Conservation (phyloP, 2,329 filamentous ascomycete species). For the Cercospora citrullina region DNA sequence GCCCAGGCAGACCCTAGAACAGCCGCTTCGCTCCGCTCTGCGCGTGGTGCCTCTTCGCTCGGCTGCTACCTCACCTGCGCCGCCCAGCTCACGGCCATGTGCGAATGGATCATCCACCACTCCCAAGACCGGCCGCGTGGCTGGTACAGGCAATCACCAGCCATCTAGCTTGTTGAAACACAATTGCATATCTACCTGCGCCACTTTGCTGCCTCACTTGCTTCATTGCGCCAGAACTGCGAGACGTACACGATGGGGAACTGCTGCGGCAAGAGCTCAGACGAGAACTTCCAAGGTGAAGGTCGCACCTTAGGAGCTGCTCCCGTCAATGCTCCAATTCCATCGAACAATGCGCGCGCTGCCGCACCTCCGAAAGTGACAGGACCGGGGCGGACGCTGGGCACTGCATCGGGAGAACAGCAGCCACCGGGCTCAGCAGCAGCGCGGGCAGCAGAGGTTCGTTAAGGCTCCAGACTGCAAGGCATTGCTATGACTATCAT, state of each 20-base stretch:
- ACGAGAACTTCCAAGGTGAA: constrained; percentile 68
- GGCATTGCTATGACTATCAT: too few species aligned
- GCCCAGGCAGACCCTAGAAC: background rate
- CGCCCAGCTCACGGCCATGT: background rate
- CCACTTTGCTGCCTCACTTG: background rate
- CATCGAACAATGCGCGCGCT: constrained; percentile 45
- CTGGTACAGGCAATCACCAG: background rate
- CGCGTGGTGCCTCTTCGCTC: background rate
- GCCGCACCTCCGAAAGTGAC: constrained; percentile 53
- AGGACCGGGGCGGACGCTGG: constrained; percentile 60
- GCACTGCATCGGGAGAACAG: constrained; percentile 43
- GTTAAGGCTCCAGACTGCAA: constrained; percentile 35
- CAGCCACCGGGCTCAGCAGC: constrained; percentile 69
- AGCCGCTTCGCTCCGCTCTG: background rate
- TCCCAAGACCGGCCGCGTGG: constrained; percentile 10
- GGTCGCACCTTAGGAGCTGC: constrained; percentile 70
- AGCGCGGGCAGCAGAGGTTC: constrained; percentile 80
- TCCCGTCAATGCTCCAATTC: constrained; percentile 43
- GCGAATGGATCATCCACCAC: background rate
- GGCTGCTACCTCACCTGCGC: background rate
- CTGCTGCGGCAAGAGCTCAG: constrained; percentile 70
- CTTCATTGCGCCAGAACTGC: background rate
- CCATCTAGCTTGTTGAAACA: background rate
- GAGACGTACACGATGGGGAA: constrained; percentile 68
- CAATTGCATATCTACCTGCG: background rate